phyloP scores from a whole-genome alignment of 345 rosid species.

The Brassica juncea region DNA sequence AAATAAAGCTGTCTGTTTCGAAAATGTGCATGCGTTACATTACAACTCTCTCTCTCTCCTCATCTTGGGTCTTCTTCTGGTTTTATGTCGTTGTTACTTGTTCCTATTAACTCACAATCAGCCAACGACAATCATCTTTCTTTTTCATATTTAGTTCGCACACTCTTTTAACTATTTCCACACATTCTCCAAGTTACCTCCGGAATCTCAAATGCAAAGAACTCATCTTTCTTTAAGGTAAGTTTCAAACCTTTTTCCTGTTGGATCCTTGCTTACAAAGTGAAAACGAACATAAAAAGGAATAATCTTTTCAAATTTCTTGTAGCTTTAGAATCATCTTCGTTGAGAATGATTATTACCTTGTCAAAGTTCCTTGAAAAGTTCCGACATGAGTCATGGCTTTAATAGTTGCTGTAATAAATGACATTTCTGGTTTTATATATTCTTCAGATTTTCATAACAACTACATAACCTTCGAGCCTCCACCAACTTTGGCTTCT shows the following conservation, averaged over 20 bases:
- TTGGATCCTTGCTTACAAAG: background rate
- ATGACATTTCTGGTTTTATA: constrained; percentile 6
- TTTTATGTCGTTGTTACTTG: constrained; percentile 8
- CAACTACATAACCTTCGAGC: constrained; percentile 26
- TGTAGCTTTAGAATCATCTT: background rate
- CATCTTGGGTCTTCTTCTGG: constrained; percentile 21
- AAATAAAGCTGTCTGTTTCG: constrained; percentile 39
- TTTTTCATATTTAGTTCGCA: background rate
- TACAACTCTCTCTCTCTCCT: constrained; percentile 23
- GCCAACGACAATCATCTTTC: constrained; percentile 14
- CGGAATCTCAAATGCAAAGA: constrained; percentile 12
- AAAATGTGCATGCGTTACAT: constrained; percentile 31
- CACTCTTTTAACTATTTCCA: constrained; percentile 21
- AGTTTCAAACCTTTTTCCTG: background rate
- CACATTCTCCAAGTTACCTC: background rate
- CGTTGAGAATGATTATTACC: background rate
- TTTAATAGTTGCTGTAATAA: constrained; percentile 23
- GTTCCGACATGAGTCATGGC: constrained; percentile 18
- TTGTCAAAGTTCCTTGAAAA: background rate
- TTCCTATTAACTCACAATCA: constrained; percentile 25
- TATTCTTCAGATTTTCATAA: constrained; percentile 36
- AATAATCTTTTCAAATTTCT: background rate
- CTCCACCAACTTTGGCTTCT: constrained; percentile 14
- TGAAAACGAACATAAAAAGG: background rate
- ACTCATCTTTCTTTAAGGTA: constrained; percentile 18